phyloP scores from a whole-genome alignment of 1,284 basidiomycete genomes.

The Microbotryum intermedium region DNA sequence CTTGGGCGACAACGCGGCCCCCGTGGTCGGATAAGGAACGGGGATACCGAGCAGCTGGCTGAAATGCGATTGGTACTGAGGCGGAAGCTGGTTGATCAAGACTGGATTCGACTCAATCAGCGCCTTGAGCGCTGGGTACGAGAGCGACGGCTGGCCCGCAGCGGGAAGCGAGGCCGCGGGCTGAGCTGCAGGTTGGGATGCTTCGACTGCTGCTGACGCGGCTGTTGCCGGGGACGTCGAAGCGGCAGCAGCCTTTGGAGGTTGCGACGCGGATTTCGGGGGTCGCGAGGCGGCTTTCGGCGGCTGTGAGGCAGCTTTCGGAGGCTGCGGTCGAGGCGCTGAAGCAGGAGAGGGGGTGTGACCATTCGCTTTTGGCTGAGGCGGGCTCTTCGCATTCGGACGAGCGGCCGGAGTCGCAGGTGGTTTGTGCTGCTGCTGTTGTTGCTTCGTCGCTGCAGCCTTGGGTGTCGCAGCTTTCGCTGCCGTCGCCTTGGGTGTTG shows the following conservation, averaged over 20 bases:
- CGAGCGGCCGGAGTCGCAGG: too few species aligned
- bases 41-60: neutral
- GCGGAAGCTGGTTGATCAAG: conserved; percentile 22
- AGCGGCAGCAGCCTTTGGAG: neutral
- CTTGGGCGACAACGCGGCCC: too few species aligned
- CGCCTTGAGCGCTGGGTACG: conserved; percentile 19
- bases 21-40: neutral
- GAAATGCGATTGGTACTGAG: conserved; percentile 22
- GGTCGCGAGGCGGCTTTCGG: neutral
- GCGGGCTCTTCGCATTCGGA: too few species aligned
- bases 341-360: neutral
- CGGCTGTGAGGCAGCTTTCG: neutral
- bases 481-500: too few species aligned
- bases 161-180: neutral
- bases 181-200: too few species aligned
- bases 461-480: too few species aligned
- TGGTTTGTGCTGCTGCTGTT: too few species aligned
- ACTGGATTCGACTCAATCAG: conserved; percentile 19
- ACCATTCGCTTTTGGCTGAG: too few species aligned
- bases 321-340: neutral
- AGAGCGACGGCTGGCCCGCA: conserved; percentile 12
- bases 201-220: neutral
- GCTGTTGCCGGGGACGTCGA: neutral
- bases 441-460: too few species aligned
- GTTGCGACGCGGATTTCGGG: neutral